A percentile compares a stretch with the other conserved stretches of the same genome.
These are phyloP conservation scores for Fusarium pseudocircinatum DNA, from an alignment of 2,329 filamentous ascomycete genomes.

Conservation along the genomic window DNA sequence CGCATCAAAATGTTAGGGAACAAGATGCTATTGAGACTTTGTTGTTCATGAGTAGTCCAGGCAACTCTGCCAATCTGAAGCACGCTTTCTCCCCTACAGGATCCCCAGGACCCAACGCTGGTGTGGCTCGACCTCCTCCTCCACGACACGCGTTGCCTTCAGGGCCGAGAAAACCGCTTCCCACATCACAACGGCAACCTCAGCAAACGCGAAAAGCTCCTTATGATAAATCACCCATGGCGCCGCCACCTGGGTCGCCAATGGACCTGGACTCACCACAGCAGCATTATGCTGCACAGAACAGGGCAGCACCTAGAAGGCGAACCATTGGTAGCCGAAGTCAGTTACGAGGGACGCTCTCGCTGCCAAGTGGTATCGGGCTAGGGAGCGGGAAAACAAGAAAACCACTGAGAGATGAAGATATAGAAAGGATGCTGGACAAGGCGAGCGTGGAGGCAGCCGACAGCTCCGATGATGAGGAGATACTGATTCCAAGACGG, in stretches of 20 bases:
- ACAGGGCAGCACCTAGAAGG: slow-evolving; percentile 54
- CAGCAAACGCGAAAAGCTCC: slow-evolving; percentile 56
- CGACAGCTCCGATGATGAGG: slow-evolving; percentile 67
- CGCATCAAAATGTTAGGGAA: slow-evolving; percentile 72
- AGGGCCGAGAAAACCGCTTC: slow-evolving; percentile 62
- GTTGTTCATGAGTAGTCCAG: slow-evolving; percentile 83
- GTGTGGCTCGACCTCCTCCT: slow-evolving; percentile 20
- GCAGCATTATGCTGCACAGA: slow-evolving; percentile 40
- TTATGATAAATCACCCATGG: slow-evolving; percentile 58
- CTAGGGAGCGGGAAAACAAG: slow-evolving; percentile 50
- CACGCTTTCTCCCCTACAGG: slow-evolving; percentile 60
- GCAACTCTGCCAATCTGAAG: slow-evolving; percentile 72
- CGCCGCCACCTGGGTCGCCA: slow-evolving; percentile 50
- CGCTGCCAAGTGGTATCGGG: slow-evolving; percentile 61
- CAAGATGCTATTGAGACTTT: slow-evolving; percentile 84
- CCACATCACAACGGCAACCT: slow-evolving; percentile 57
- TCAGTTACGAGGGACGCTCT: slow-evolving; percentile 54
- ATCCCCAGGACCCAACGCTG: slow-evolving; percentile 47
- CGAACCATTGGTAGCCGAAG: slow-evolving; percentile 53
- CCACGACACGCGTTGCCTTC: slow-evolving; percentile 55
- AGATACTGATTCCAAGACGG: slow-evolving; percentile 59
- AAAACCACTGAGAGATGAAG: slow-evolving; percentile 60
- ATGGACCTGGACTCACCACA: slow-evolving; percentile 59
- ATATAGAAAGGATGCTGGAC: slow-evolving; percentile 69
- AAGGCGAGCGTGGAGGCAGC: slow-evolving; percentile 58